These are phyloP conservation scores for Tolypocladium endophyticum DNA, from an alignment of 2,329 filamentous ascomycete genomes.

Conservation along the genomic window DNA sequence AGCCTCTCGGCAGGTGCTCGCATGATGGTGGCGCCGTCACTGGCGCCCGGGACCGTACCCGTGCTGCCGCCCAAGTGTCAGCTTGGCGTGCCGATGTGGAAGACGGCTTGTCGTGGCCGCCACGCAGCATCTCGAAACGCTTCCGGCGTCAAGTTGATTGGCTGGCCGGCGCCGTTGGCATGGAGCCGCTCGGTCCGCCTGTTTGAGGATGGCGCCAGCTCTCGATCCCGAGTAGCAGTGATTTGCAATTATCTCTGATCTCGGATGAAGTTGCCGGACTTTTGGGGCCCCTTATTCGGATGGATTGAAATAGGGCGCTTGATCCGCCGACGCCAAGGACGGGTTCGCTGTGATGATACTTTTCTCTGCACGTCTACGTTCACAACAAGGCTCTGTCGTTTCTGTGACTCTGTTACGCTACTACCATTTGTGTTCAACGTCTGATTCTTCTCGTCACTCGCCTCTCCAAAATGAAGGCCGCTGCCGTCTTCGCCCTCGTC, in stretches of 20 bases:
- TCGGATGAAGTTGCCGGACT: not conserved
- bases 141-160: not conserved
- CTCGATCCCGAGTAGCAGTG: not conserved
- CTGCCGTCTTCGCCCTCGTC: slow-evolving; percentile 8
- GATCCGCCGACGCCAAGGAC: not conserved
- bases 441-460: not conserved
- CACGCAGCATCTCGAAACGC: not conserved
- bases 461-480: slow-evolving; percentile 11
- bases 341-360: not conserved
- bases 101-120: not conserved
- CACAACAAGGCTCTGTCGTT: too few relatives aligned
- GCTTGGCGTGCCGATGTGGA: not conserved
- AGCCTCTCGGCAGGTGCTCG: not conserved
- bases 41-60: too few relatives aligned
- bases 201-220: not conserved
- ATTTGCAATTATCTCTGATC: not conserved
- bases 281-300: not conserved
- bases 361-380: not conserved
- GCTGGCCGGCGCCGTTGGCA: not conserved
- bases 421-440: not conserved
- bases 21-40: not conserved
- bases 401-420: not conserved
- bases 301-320: not conserved
- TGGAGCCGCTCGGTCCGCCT: not conserved
- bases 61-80: not conserved